Evolutionary conservation across 257 asterid species (phyloP).

Genomic region (Nicotiana obtusifolia): DNA sequence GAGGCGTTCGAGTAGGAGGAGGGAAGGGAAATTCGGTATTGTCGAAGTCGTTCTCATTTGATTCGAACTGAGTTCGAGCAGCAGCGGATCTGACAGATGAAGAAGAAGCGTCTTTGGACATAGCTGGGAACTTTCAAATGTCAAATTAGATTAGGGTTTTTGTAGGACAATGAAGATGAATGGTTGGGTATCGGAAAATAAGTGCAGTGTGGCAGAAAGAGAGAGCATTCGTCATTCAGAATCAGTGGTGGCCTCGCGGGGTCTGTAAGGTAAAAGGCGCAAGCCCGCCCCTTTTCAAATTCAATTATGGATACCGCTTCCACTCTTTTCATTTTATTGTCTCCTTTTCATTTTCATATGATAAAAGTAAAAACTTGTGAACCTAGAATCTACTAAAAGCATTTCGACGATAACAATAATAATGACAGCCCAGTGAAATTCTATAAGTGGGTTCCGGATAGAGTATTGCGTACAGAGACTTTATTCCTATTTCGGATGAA

Average conservation of each 20-base stretch:
- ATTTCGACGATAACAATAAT: no score
- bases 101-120: constrained; percentile 14
- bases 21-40: constrained; percentile 16
- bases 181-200: background rate
- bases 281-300: constrained; percentile 32
- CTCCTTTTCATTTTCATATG: background rate
- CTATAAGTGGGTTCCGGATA: rapidly evolving
- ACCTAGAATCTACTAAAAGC: no score
- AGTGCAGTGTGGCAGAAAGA: background rate
- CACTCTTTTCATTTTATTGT: background rate
- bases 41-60: constrained; percentile 35
- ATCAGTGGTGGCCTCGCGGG: background rate
- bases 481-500: no score
- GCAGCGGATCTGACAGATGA: constrained; percentile 9
- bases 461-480: rapidly evolving
- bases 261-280: background rate
- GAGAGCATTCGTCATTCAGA: background rate
- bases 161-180: background rate
- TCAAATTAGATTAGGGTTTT: background rate
- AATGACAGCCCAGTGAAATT: no score
- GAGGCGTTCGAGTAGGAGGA: constrained; percentile 54
- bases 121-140: background rate
- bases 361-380: no score
- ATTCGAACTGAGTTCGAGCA: constrained; percentile 15
- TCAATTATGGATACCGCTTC: constrained; percentile 5